phyloP scores from a whole-genome alignment of 495 filamentous ascomycete species.

The Cercophora samala region DNA sequence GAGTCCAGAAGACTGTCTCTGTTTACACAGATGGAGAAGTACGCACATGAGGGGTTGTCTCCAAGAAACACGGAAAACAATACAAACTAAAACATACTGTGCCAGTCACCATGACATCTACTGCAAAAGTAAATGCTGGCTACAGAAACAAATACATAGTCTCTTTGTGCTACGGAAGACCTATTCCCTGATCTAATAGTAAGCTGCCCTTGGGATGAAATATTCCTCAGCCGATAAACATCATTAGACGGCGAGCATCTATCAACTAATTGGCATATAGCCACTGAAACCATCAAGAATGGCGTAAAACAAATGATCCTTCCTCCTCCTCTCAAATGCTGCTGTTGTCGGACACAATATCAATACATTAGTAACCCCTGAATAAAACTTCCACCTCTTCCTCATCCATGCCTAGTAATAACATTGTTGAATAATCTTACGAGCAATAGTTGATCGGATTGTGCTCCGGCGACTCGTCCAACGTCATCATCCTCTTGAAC shows the following conservation, averaged over 20 bases:
- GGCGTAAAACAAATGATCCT: constrained; percentile 15
- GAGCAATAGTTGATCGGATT: constrained; percentile 17
- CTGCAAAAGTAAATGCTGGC: background rate
- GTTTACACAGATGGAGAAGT: too few relatives aligned
- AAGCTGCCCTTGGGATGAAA: background rate
- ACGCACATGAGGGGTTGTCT: too few relatives aligned
- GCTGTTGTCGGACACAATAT: constrained; percentile 5
- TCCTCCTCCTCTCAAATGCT: background rate
- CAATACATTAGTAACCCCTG: constrained; percentile 6
- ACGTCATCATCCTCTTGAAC: constrained; percentile 26
- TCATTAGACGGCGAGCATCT: constrained; percentile 4
- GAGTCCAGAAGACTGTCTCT: too few relatives aligned
- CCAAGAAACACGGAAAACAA: too few relatives aligned
- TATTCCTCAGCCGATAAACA: constrained; percentile 4
- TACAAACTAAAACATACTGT: too few relatives aligned
- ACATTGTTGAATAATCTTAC: constrained; percentile 7
- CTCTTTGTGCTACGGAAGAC: constrained; percentile 1
- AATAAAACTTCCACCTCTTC: constrained; percentile 2
- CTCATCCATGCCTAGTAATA: background rate
- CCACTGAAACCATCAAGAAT: constrained; percentile 4
- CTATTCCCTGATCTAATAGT: constrained; percentile 6
- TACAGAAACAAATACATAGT: background rate
- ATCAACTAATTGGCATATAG: constrained; percentile 1
- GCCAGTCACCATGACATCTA: too few relatives aligned
- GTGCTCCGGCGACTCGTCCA: constrained; percentile 18